These are phyloP conservation scores for Gossypium gossypioides DNA, from an alignment of 441 rosid species.

Conservation along the genomic window DNA sequence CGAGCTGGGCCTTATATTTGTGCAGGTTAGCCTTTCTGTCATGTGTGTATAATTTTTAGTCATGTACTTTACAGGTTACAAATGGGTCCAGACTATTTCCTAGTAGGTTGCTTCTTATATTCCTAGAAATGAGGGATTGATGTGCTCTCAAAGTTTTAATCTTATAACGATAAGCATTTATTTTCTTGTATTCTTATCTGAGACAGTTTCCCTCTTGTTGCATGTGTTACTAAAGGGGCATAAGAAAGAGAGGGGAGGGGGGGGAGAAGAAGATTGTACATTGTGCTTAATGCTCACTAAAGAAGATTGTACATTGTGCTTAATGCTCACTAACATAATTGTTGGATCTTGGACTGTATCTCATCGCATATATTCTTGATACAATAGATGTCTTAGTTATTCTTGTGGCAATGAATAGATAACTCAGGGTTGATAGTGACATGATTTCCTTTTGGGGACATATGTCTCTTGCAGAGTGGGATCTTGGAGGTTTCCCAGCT, in stretches of 20 bases:
- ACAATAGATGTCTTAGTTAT: neutral
- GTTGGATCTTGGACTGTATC: neutral
- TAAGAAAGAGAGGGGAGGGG: neutral
- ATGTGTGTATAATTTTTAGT: neutral
- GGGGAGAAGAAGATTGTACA: neutral
- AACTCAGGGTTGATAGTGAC: neutral
- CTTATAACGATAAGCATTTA: neutral
- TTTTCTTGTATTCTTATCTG: neutral
- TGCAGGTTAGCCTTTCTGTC: constrained; percentile 43
- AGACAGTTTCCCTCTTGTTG: neutral
- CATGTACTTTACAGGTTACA: neutral
- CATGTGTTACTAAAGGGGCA: neutral
- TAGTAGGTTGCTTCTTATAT: neutral
- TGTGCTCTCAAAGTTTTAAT: neutral
- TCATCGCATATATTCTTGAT: too few species aligned
- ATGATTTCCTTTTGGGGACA: constrained; percentile 11
- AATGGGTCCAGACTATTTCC: neutral
- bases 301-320: neutral
- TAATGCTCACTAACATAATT: neutral
- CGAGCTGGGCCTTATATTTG: constrained; percentile 92
- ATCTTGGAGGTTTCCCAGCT: constrained; percentile 87
- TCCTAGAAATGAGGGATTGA: neutral
- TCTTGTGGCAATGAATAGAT: neutral
- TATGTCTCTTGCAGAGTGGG: constrained; percentile 65
- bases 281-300: neutral